A percentile compares a stretch with the other conserved stretches of the same genome.
Evolutionary conservation across 202 grass and related monocot genomes (phyloP).

Genomic region (Alloteropsis angusta): DNA sequence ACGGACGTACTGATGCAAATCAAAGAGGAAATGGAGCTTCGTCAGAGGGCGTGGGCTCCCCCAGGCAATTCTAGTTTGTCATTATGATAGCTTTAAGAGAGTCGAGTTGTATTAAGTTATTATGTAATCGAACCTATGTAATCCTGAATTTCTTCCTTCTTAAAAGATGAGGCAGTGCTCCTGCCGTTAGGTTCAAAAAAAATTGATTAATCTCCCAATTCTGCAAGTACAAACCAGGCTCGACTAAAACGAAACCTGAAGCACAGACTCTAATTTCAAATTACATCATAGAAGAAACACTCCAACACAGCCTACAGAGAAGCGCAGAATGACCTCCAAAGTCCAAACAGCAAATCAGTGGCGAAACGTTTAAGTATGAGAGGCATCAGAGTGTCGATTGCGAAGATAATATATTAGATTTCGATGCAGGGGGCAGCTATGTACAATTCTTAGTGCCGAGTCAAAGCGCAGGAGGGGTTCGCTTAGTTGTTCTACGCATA

Average conservation of each 20-base stretch:
- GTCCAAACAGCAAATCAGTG: neutral
- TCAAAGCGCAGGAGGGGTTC: neutral
- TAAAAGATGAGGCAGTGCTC: too few species aligned
- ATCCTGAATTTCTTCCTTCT: too few species aligned
- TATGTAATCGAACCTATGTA: too few species aligned
- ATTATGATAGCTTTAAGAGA: too few species aligned
- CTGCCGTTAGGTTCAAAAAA: too few species aligned
- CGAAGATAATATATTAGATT: slow-evolving; percentile 26
- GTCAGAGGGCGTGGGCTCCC: too few species aligned
- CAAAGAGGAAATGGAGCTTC: too few species aligned
- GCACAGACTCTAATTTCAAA: neutral
- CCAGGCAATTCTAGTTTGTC: too few species aligned
- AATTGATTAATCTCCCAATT: neutral
- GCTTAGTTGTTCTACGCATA: slow-evolving; percentile 31
- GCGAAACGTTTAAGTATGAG: neutral
- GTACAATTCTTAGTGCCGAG: slow-evolving; percentile 23
- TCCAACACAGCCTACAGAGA: neutral
- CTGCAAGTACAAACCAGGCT: neutral
- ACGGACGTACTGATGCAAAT: too few species aligned
- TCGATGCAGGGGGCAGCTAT: neutral
- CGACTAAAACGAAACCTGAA: neutral
- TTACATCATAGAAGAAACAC: neutral
- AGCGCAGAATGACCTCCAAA: neutral
- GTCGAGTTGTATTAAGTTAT: too few species aligned
- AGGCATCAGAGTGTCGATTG: neutral